A percentile compares a stretch with the other conserved stretches of the same genome.
These are phyloP conservation scores for Corchorus capsularis DNA, from an alignment of 345 rosid genomes.

Conservation along the genomic window DNA sequence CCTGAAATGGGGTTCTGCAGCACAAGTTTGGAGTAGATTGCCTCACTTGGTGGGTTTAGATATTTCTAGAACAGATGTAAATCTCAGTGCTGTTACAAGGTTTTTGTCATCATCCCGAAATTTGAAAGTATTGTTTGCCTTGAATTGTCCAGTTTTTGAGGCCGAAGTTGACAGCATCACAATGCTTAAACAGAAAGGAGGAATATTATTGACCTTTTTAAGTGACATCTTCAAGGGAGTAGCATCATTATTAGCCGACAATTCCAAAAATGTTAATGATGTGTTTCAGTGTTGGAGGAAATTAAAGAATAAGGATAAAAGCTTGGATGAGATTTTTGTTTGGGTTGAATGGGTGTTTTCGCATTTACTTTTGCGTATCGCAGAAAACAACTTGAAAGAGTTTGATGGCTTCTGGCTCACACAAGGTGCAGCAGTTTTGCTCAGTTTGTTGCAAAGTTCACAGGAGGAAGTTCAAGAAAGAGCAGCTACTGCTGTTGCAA, in stretches of 20 bases:
- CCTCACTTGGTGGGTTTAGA: slow-evolving; percentile 64
- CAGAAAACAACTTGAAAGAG: slow-evolving; percentile 73
- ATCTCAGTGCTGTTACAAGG: slow-evolving; percentile 58
- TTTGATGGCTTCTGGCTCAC: slow-evolving; percentile 78
- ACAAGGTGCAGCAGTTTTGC: slow-evolving; percentile 73
- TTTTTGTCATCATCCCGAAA: slow-evolving; percentile 58
- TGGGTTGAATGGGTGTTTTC: slow-evolving; percentile 86
- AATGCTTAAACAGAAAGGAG: slow-evolving; percentile 48
- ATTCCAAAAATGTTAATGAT: slow-evolving; percentile 45
- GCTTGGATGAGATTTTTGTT: slow-evolving; percentile 55
- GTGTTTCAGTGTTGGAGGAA: slow-evolving; percentile 62
- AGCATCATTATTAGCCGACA: slow-evolving; percentile 56
- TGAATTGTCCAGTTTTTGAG: slow-evolving; percentile 69
- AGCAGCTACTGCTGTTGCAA: slow-evolving; percentile 81
- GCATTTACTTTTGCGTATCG: slow-evolving; percentile 64
- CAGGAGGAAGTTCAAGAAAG: slow-evolving; percentile 90
- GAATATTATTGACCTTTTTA: slow-evolving; percentile 50
- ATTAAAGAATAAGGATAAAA: slow-evolving; percentile 41
- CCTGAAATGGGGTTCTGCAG: slow-evolving; percentile 68
- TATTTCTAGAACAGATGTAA: slow-evolving; percentile 77
- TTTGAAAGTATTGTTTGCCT: slow-evolving; percentile 67
- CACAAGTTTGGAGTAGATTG: slow-evolving; percentile 62
- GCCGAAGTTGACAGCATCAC: slow-evolving; percentile 49
- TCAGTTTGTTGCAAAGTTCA: slow-evolving; percentile 67
- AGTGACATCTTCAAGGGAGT: slow-evolving; percentile 61